These are phyloP conservation scores for Termitomyces sp. DNA, from an alignment of 768 basidiomycete species.

Conservation along the genomic window DNA sequence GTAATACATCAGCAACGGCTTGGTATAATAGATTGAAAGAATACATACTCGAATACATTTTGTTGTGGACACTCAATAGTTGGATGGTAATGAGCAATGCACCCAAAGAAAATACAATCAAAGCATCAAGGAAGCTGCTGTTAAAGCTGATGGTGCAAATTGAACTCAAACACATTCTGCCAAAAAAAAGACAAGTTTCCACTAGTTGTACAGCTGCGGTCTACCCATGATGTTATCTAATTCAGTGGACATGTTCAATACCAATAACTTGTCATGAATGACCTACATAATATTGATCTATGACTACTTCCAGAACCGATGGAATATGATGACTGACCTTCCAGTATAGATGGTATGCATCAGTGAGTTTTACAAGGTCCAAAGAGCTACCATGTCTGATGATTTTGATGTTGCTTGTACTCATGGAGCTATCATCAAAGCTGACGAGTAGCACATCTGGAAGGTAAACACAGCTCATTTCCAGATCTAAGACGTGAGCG, in stretches of 20 bases:
- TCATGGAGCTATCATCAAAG: constrained; percentile 75
- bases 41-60: constrained; percentile 31
- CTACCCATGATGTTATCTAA: constrained; percentile 73
- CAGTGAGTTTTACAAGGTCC: constrained; percentile 72
- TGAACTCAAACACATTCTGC: constrained; percentile 69
- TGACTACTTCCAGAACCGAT: neutral
- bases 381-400: constrained; percentile 67
- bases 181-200: constrained; percentile 62
- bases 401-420: constrained; percentile 77
- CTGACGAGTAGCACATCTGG: constrained; percentile 75
- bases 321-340: constrained; percentile 33
- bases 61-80: constrained; percentile 63
- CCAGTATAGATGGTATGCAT: constrained; percentile 71
- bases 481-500: constrained; percentile 71
- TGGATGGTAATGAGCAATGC: constrained; percentile 70
- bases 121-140: constrained; percentile 73
- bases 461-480: constrained; percentile 64
- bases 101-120: constrained; percentile 71
- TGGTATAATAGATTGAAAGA: neutral
- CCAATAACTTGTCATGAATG: constrained; percentile 77
- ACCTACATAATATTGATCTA: constrained; percentile 37
- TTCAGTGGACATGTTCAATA: constrained; percentile 61
- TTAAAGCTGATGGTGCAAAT: constrained; percentile 71
- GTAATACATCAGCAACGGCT: neutral
- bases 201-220: constrained; percentile 52